Evolutionary conservation across 306 rosid genomes (phyloP).

Genomic region (Vachellia pachyceras): DNA sequence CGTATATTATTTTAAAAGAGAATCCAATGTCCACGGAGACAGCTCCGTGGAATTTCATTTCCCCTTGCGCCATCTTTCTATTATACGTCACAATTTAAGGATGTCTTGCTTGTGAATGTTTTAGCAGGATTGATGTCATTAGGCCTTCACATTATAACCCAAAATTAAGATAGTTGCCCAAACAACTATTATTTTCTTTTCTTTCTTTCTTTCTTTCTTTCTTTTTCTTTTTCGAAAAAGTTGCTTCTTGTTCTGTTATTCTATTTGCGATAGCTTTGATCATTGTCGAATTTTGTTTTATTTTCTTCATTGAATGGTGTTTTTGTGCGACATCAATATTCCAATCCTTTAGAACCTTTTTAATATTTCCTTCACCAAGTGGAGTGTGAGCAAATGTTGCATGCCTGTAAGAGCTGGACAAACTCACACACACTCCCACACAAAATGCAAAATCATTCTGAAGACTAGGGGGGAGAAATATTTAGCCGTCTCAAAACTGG

Average conservation of each 20-base stretch:
- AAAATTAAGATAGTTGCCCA: background rate
- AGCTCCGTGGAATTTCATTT: conserved; percentile 23
- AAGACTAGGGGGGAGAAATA: background rate
- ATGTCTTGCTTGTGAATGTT: conserved; percentile 19
- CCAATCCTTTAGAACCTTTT: background rate
- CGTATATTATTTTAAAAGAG: conserved; percentile 9
- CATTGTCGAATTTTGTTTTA: background rate
- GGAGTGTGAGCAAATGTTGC: background rate
- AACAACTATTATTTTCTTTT: conserved; percentile 16
- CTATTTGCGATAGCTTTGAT: background rate
- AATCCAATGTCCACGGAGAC: conserved; percentile 22
- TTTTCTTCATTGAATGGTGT: background rate
- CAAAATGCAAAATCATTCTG: background rate
- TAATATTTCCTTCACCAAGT: background rate
- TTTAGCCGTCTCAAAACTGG: conserved; percentile 24
- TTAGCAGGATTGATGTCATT: background rate
- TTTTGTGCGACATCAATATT: background rate
- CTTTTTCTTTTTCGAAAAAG: background rate
- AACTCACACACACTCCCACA: background rate
- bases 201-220: background rate
- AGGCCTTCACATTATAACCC: background rate
- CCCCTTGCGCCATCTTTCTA: conserved; percentile 26
- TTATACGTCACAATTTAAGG: conserved; percentile 26
- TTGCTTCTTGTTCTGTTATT: background rate
- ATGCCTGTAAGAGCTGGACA: background rate